These are phyloP conservation scores for Paradendryphiella salina DNA, from an alignment of 2,329 filamentous ascomycete species.

Conservation along the genomic window DNA sequence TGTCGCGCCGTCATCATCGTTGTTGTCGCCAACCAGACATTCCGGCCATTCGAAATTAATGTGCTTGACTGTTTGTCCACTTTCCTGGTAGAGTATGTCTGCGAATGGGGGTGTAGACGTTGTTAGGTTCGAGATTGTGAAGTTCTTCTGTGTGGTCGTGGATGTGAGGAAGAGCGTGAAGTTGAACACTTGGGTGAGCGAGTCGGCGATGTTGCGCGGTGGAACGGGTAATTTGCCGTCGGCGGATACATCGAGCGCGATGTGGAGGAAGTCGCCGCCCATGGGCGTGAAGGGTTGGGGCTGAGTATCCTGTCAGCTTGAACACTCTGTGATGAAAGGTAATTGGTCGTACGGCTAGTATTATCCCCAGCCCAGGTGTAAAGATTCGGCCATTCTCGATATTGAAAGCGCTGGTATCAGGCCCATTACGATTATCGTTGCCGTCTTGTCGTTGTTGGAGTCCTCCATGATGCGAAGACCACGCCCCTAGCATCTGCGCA, in stretches of 20 bases:
- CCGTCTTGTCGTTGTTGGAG: constrained; percentile 25
- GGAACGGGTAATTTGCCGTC: constrained; percentile 66
- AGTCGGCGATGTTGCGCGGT: constrained; percentile 56
- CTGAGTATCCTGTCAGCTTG: constrained; percentile 20
- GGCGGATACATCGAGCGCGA: constrained; percentile 68
- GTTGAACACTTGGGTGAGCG: constrained; percentile 62
- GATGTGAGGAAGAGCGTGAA: constrained; percentile 70
- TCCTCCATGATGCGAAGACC: constrained; percentile 9
- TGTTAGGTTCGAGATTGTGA: constrained; percentile 69
- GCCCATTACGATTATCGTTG: constrained; percentile 23
- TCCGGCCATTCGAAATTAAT: constrained; percentile 73
- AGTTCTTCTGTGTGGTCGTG: constrained; percentile 64
- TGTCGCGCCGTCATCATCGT: constrained; percentile 47
- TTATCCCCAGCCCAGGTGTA: constrained; percentile 68
- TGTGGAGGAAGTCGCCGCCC: constrained; percentile 57
- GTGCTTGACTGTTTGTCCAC: constrained; percentile 71
- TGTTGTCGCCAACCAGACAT: constrained; percentile 66
- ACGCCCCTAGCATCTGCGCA: constrained; percentile 39
- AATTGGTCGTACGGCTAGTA: constrained; percentile 57
- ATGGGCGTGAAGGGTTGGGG: constrained; percentile 46
- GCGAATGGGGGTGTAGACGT: constrained; percentile 57
- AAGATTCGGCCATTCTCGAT: constrained; percentile 68
- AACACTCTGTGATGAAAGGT: neutral
- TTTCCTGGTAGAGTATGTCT: constrained; percentile 66
- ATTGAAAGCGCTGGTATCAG: constrained; percentile 53